Conservation (phyloP, 2,329 filamentous ascomycete species). For the Penicillium frequentans region DNA sequence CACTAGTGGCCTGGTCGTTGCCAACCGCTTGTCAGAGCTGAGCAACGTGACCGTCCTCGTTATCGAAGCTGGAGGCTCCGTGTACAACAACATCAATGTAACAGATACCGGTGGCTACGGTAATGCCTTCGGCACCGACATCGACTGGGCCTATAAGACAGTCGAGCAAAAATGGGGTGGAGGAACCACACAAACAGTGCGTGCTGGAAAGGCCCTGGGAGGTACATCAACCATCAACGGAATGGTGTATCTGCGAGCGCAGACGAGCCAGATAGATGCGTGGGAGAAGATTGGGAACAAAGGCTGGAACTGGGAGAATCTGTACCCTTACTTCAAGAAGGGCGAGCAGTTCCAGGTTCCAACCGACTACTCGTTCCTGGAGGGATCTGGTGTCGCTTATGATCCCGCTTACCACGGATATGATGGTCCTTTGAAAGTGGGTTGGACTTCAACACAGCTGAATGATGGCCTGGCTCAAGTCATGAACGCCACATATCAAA, state of each 20-base stretch:
- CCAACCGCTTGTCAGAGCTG: slow-evolving; percentile 36
- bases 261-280: slow-evolving; percentile 36
- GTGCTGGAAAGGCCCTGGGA: slow-evolving; percentile 45
- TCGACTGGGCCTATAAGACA: slow-evolving; percentile 45
- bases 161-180: slow-evolving; percentile 39
- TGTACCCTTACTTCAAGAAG: slow-evolving; percentile 32
- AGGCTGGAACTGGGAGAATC: slow-evolving; percentile 32
- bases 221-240: slow-evolving; percentile 48
- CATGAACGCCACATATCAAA: slow-evolving; percentile 17
- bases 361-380: slow-evolving; percentile 13
- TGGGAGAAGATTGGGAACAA: slow-evolving; percentile 34
- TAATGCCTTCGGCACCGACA: slow-evolving; percentile 30
- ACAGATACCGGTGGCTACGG: slow-evolving; percentile 24
- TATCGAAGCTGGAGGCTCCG: slow-evolving; percentile 31
- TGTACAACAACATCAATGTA: slow-evolving; percentile 29
- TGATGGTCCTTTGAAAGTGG: slow-evolving; percentile 28
- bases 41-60: slow-evolving; percentile 25
- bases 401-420: slow-evolving; percentile 25
- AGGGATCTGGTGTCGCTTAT: slow-evolving; percentile 25
- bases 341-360: slow-evolving; percentile 20
- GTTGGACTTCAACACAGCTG: slow-evolving; percentile 21
- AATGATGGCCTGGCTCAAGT: slow-evolving; percentile 21
- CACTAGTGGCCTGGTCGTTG: slow-evolving; percentile 33
- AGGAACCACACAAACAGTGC: slow-evolving; percentile 28
- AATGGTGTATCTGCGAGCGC: slow-evolving; percentile 38